These are phyloP conservation scores for Trametes sanguinea DNA, from an alignment of 768 basidiomycete genomes.

Conservation along the genomic window DNA sequence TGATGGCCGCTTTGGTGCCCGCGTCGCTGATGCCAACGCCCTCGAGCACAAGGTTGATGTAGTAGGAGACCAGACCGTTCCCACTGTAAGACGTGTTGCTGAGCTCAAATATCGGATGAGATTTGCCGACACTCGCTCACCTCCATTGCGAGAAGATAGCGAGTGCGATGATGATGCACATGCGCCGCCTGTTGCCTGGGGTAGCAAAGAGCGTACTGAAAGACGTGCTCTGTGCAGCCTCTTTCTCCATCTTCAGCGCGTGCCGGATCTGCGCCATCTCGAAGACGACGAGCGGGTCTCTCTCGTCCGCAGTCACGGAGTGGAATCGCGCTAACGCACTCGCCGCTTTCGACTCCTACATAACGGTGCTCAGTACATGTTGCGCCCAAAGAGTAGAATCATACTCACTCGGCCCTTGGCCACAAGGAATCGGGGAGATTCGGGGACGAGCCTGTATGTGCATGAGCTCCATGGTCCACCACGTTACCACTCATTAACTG, in stretches of 20 bases:
- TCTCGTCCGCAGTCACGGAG: conserved; percentile 57
- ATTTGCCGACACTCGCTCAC: not conserved
- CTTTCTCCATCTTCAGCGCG: conserved; percentile 63
- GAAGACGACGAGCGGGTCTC: conserved; percentile 55
- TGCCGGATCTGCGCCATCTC: conserved; percentile 69
- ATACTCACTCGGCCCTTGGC: conserved; percentile 54
- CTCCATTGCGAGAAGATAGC: conserved; percentile 58
- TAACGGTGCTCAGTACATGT: not conserved
- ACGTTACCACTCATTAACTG: conserved; percentile 12
- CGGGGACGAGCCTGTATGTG: conserved; percentile 58
- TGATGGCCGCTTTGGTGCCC: conserved; percentile 59
- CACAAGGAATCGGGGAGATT: conserved; percentile 67
- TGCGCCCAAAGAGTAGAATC: not conserved
- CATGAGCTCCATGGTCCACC: too few relatives aligned
- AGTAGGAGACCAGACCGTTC: conserved; percentile 72
- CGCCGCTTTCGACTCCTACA: conserved; percentile 60
- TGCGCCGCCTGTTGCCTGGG: conserved; percentile 50
- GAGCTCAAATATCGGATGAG: too few relatives aligned
- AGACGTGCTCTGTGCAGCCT: conserved; percentile 48
- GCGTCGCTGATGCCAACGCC: conserved; percentile 60
- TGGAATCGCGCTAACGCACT: conserved; percentile 71
- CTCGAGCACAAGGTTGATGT: conserved; percentile 68
- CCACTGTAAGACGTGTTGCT: conserved; percentile 41
- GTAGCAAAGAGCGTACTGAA: conserved; percentile 47
- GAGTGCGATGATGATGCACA: conserved; percentile 55